These are phyloP conservation scores for Xylariaceae sp. DNA, from an alignment of 2,329 filamentous ascomycete genomes.

Conservation along the genomic window DNA sequence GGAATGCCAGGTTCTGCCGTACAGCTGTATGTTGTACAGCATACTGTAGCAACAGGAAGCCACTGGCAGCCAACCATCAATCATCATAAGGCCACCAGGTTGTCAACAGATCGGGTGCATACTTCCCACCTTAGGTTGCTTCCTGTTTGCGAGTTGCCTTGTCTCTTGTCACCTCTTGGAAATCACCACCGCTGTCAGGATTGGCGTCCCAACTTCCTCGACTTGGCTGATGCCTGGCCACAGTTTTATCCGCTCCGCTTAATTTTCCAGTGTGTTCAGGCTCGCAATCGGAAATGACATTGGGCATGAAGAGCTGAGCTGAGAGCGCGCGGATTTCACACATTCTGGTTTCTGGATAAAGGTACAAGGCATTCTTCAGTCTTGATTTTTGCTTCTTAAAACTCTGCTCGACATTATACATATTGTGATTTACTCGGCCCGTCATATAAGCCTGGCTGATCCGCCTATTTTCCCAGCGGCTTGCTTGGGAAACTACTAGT, in stretches of 20 bases:
- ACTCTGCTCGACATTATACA: too few species aligned
- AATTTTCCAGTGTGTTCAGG: constrained; percentile 9
- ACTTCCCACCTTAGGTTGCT: too few species aligned
- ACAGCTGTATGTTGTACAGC: too few species aligned
- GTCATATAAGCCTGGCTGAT: not conserved
- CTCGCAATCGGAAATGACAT: constrained; percentile 12
- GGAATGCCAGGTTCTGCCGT: too few species aligned
- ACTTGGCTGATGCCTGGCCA: constrained; percentile 3
- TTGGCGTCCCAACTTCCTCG: constrained; percentile 1
- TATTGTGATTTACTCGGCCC: too few species aligned
- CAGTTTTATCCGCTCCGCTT: constrained; percentile 13
- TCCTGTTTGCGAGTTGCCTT: too few species aligned
- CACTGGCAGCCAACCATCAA: constrained; percentile 10
- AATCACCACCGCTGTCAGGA: too few species aligned
- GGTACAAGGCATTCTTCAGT: not conserved
- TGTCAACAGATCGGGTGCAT: not conserved
- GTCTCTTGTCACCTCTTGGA: too few species aligned
- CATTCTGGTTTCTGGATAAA: constrained; percentile 1
- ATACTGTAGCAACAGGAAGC: not conserved
- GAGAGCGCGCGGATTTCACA: constrained; percentile 1
- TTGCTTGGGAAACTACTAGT: too few species aligned
- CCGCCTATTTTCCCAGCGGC: not conserved
- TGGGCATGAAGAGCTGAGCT: constrained; percentile 14
- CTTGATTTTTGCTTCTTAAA: not conserved
- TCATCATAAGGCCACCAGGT: not conserved